Conservation (phyloP, 208 protist species). For the Eutreptiella sp. region DNA sequence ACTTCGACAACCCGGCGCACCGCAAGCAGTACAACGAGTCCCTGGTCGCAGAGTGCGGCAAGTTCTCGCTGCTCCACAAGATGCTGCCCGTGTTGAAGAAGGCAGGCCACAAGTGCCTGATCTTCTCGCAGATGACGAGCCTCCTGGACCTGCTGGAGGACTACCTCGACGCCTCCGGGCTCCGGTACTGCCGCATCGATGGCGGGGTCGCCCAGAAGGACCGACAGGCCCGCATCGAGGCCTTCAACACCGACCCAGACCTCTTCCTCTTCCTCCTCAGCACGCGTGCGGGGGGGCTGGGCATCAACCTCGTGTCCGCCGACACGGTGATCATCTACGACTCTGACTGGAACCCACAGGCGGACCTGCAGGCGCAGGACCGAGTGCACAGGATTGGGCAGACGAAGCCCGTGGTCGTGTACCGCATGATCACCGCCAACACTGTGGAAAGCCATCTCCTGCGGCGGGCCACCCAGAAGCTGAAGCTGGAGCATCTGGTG, state of each 20-base stretch:
- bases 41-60: slow-evolving; percentile 19
- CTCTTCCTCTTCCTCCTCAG: slow-evolving; percentile 23
- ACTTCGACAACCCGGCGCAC: too few species aligned
- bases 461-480: slow-evolving; percentile 49
- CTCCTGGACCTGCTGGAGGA: slow-evolving; percentile 43
- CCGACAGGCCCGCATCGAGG: slow-evolving; percentile 4
- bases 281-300: slow-evolving; percentile 24
- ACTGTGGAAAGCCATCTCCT: slow-evolving; percentile 60
- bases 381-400: slow-evolving; percentile 60
- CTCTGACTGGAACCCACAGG: slow-evolving; percentile 73
- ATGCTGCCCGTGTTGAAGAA: slow-evolving; percentile 30
- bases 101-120: slow-evolving; percentile 36
- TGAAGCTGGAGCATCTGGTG: slow-evolving; percentile 44
- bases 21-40: too few species aligned
- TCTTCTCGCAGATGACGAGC: slow-evolving; percentile 34
- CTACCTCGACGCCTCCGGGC: slow-evolving; percentile 69
- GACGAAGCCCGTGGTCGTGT: slow-evolving; percentile 56
- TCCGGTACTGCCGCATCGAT: slow-evolving; percentile 78
- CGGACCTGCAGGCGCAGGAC: slow-evolving; percentile 62
- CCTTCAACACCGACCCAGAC: slow-evolving; percentile 19
- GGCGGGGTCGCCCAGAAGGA: slow-evolving; percentile 26
- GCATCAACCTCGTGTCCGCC: slow-evolving; percentile 25
- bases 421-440: slow-evolving; percentile 56
- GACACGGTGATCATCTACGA: slow-evolving; percentile 60
- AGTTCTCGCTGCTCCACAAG: slow-evolving; percentile 30